phyloP scores from a whole-genome alignment of 176 grass and related monocot genomes.

The Oryza punctata region DNA sequence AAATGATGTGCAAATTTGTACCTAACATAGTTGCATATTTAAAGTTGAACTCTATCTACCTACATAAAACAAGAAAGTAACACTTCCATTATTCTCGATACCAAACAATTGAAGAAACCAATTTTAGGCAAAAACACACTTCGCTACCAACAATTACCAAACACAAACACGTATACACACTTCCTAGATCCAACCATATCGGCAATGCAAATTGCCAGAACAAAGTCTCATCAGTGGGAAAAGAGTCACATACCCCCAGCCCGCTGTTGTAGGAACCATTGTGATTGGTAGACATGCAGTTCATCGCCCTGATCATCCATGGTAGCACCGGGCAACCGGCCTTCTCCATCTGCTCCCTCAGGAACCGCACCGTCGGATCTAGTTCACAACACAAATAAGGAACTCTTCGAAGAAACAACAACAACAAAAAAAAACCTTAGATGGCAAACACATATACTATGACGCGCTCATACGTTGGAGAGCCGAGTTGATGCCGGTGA shows the following conservation, averaged over 20 bases:
- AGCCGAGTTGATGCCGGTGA: constrained; percentile 51
- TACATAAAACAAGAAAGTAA: background rate
- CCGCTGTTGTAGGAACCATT: constrained; percentile 53
- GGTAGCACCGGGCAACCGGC: constrained; percentile 63
- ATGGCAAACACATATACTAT: background rate
- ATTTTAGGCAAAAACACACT: too few relatives aligned
- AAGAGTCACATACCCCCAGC: constrained; percentile 51
- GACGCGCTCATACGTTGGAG: constrained; percentile 43
- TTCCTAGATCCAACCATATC: too few relatives aligned
- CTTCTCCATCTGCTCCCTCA: constrained; percentile 71
- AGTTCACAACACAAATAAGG: constrained; percentile 9
- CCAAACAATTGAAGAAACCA: background rate
- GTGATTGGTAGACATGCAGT: background rate
- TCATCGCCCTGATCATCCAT: constrained; percentile 48
- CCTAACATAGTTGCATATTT: background rate
- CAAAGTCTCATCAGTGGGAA: background rate
- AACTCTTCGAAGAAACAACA: background rate
- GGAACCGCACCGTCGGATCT: constrained; percentile 89
- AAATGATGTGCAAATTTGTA: background rate
- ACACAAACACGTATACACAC: too few relatives aligned
- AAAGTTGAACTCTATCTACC: background rate
- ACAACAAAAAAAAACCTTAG: background rate
- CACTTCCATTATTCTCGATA: background rate
- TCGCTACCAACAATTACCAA: too few relatives aligned
- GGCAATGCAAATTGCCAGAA: too few relatives aligned